Conservation (phyloP, 306 rosid species). For the Medicago truncatula region DNA sequence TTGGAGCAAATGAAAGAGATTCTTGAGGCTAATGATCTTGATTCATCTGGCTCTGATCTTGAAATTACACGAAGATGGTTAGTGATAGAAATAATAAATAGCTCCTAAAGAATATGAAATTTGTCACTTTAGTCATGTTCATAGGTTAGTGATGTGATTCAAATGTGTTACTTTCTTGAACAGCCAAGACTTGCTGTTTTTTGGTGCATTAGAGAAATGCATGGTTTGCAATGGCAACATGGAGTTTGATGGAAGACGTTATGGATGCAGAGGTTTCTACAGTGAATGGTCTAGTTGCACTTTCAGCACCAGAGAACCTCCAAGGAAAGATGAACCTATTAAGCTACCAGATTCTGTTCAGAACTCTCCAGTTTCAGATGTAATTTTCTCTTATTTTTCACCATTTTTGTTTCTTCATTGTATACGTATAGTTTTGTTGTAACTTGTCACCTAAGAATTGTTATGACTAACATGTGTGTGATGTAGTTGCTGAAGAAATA, state of each 20-base stretch:
- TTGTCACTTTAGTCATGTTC: too few relatives aligned
- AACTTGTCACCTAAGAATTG: slow-evolving; percentile 15
- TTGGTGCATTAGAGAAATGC: slow-evolving; percentile 71
- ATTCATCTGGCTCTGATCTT: slow-evolving; percentile 61
- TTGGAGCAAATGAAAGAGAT: slow-evolving; percentile 64
- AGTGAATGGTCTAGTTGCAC: slow-evolving; percentile 87
- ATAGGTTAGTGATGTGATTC: slow-evolving; percentile 4
- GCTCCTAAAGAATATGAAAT: too few relatives aligned
- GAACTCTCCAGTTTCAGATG: slow-evolving; percentile 61
- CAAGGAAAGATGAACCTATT: slow-evolving; percentile 63
- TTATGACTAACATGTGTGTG: slow-evolving; percentile 3
- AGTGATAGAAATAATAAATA: background rate
- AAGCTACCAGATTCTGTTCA: slow-evolving; percentile 72
- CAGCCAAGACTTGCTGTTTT: slow-evolving; percentile 86
- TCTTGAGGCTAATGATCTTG: slow-evolving; percentile 66
- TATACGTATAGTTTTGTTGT: background rate
- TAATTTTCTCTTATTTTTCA: slow-evolving; percentile 31
- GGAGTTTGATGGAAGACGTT: slow-evolving; percentile 70
- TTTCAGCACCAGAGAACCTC: slow-evolving; percentile 71
- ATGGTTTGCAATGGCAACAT: slow-evolving; percentile 71
- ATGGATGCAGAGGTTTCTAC: slow-evolving; percentile 65
- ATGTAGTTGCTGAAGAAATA: slow-evolving; percentile 70
- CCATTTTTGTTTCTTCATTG: background rate
- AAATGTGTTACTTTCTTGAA: background rate
- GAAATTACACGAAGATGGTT: slow-evolving; percentile 65